Evolutionary conservation across 306 rosid genomes (phyloP).

Genomic region (Corylus heterophylla): DNA sequence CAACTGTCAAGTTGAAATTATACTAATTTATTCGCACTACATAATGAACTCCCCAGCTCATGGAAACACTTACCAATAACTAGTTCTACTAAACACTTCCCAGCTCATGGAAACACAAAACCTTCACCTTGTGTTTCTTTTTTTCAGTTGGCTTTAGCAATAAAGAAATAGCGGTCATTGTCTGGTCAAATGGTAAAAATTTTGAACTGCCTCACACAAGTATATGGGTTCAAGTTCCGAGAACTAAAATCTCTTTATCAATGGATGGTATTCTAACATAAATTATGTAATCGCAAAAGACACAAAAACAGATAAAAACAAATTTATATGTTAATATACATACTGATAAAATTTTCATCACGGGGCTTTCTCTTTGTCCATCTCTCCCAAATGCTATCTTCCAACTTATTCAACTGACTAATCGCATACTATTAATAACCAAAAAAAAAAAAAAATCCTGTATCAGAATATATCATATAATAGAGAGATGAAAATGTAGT

Average conservation of each 20-base stretch:
- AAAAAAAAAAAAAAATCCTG: slow-evolving; percentile 23
- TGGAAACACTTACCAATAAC: neutral
- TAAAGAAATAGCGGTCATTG: neutral
- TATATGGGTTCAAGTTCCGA: neutral
- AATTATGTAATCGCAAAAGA: slow-evolving; percentile 3
- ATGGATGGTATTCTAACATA: neutral
- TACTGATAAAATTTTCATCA: slow-evolving; percentile 63
- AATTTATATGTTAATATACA: slow-evolving; percentile 28
- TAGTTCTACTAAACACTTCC: neutral
- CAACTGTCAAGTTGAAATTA: neutral
- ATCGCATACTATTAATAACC: slow-evolving; percentile 74
- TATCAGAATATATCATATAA: slow-evolving; percentile 19
- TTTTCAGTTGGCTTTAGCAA: neutral
- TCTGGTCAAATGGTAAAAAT: neutral
- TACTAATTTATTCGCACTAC: neutral
- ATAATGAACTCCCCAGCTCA: neutral
- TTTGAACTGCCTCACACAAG: neutral
- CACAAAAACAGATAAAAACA: slow-evolving; percentile 7
- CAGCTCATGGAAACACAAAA: neutral
- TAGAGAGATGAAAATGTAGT: slow-evolving; percentile 4
- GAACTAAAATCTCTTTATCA: neutral
- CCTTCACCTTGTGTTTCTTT: neutral
- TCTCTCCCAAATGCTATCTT: slow-evolving; percentile 92
- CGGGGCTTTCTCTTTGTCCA: slow-evolving; percentile 73
- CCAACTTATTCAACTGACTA: slow-evolving; percentile 85